phyloP scores from a whole-genome alignment of 192 early-diverging fungal genomes.

The Rhizophlyctis rosea region DNA sequence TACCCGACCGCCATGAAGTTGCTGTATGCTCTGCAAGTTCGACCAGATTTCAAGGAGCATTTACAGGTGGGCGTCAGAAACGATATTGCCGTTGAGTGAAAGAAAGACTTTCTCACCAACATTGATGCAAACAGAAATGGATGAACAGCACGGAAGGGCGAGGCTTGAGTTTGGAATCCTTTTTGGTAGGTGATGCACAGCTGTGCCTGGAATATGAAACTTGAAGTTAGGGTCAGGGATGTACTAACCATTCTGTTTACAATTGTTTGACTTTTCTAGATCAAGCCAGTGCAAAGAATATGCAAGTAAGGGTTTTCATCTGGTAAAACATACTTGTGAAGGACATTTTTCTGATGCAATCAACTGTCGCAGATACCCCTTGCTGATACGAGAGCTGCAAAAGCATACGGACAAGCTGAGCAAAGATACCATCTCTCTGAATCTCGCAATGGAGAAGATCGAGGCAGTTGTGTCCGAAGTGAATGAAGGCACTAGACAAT shows the following conservation, averaged over 20 bases:
- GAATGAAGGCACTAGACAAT: slow-evolving; percentile 51
- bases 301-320: slow-evolving; percentile 47
- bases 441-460: slow-evolving; percentile 47
- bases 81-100: no score
- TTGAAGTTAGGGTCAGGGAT: no score
- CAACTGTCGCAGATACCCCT: slow-evolving; percentile 38
- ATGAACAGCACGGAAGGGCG: slow-evolving; percentile 43
- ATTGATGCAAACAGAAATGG: slow-evolving; percentile 34
- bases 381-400: slow-evolving; percentile 44
- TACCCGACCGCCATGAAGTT: slow-evolving; percentile 54
- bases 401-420: slow-evolving; percentile 48
- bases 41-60: slow-evolving; percentile 38
- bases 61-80: slow-evolving; percentile 21
- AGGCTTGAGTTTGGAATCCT: slow-evolving; percentile 56
- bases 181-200: slow-evolving; percentile 51
- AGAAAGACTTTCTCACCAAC: no score
- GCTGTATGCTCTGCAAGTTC: slow-evolving; percentile 30
- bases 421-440: slow-evolving; percentile 42
- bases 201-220: no score
- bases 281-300: slow-evolving; percentile 59
- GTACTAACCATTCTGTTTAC: no score
- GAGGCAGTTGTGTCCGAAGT: slow-evolving; percentile 51
- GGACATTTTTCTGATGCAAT: no score
- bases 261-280: slow-evolving; percentile 32
- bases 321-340: slow-evolving; percentile 3